Base-by-base conservation (phyloP, 2,329 filamentous ascomycete species). In the Colletotrichum sp. region DNA sequence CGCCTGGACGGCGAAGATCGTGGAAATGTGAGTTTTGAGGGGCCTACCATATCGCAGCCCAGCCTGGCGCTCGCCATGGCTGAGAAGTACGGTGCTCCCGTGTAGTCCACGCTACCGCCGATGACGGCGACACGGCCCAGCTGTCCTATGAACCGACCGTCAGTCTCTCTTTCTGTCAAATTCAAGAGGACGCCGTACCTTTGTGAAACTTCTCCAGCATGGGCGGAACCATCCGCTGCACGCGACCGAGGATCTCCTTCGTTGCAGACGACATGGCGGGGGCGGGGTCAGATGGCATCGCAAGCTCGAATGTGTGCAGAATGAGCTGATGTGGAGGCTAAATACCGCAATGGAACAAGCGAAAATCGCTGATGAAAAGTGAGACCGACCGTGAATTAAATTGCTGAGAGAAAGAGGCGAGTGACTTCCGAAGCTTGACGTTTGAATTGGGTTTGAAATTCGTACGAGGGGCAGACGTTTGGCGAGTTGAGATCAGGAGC, bases 191-290 rank as follows among this genome's bases (percentile, higher is more conserved):
- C 15, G 12, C 79, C 86, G 64, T 83, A 95, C 96, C 97, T 90
- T 99, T 99, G 87, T 99, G 97, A 83, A 99, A 99, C 82, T 92
- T 95, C 83, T 97, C 95, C 70, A 98, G 91, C 95, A 99, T 95
- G 13, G 97, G 97, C 78, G 97, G 97, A 76, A 99, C 92, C 88
- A 99, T 94, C 83, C 94, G 95, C 89, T 94, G 94, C 82, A 96
- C 95, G 85, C 95, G 96, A 79, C 89, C 87, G 73, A 99, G 88
- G 69, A 98, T 88, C 80, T 94, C 92, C 85, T 92, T 95, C 26
- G 96, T 95, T 30, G 92, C 87, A 78, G 91, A 86, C 77, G 94
- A 93, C 90, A 95, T 94, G 24, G 88, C 85, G 60, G 84, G 81
- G 28, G 79, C 34, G 32, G 72, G 30, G 65, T 78, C 72, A n/a